phyloP scores from a whole-genome alignment of 2,329 filamentous ascomycete genomes.

The Aspergillus aculeatinus region DNA sequence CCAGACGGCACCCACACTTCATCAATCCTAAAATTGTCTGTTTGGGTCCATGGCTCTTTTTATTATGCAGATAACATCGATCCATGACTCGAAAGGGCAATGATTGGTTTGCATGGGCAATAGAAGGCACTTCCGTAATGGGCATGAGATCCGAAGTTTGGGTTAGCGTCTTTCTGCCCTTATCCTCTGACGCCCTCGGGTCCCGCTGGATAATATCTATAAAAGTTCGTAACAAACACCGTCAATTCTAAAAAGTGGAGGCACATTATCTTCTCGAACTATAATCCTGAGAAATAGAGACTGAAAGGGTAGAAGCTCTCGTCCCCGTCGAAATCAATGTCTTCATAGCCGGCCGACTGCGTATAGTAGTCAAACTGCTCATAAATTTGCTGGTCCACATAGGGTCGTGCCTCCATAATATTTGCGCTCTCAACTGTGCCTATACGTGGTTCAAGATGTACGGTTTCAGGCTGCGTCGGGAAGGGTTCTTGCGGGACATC shows the following conservation, averaged over 20 bases:
- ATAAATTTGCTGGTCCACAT: not conserved
- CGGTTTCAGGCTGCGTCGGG: not conserved
- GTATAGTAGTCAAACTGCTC: not conserved
- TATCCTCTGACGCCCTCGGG: not conserved
- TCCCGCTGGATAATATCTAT: not conserved
- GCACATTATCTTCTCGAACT: not conserved
- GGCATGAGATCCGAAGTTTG: not conserved
- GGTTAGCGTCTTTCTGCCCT: not conserved
- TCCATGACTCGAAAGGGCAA: not conserved
- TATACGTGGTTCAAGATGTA: not conserved
- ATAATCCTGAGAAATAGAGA: not conserved
- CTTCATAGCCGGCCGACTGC: not conserved
- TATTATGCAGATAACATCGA: not conserved
- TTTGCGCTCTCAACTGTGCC: not conserved
- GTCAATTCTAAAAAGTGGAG: no score
- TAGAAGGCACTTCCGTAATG: not conserved
- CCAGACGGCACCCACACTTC: not conserved
- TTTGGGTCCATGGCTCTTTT: not conserved
- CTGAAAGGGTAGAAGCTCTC: not conserved
- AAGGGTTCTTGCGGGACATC: not conserved
- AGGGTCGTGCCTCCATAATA: not conserved
- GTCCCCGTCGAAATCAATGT: not conserved
- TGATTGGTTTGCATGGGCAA: not conserved
- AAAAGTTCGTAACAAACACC: no score
- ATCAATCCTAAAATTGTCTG: not conserved